phyloP scores from a whole-genome alignment of 1,139 yeast species.

The Taphrina wiesneri region DNA sequence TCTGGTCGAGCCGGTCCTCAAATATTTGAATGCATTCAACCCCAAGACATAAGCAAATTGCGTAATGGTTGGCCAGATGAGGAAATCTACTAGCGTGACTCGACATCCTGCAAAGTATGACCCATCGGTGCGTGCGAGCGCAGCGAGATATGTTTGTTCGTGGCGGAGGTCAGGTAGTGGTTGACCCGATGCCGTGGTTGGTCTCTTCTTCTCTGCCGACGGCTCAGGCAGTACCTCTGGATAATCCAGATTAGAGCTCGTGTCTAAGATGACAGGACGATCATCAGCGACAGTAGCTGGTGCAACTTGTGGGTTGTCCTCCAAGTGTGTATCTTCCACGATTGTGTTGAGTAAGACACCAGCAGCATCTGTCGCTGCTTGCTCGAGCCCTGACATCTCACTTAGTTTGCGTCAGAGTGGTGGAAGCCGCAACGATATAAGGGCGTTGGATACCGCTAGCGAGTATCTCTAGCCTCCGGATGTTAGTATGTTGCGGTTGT shows the following conservation, averaged over 20 bases:
- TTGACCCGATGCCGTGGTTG: slow-evolving; percentile 14
- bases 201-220: background rate
- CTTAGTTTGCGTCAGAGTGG: too few species aligned
- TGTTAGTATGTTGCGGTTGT: too few species aligned
- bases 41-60: slow-evolving; percentile 22
- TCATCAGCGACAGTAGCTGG: slow-evolving; percentile 24
- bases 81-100: slow-evolving; percentile 23
- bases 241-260: background rate
- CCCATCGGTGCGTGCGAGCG: slow-evolving; percentile 24
- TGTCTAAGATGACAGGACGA: background rate
- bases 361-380: slow-evolving; percentile 5
- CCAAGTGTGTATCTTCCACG: slow-evolving; percentile 25
- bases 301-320: slow-evolving; percentile 17
- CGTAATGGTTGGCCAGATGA: slow-evolving; percentile 26
- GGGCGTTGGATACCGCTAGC: too few species aligned
- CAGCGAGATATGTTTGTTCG: slow-evolving; percentile 31
- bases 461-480: too few species aligned
- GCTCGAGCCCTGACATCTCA: background rate
- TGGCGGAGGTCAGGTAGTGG: slow-evolving; percentile 28
- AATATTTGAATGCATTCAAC: slow-evolving; percentile 21
- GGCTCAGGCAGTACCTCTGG: slow-evolving; percentile 16
- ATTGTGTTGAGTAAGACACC: slow-evolving; percentile 13
- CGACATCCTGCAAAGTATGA: slow-evolving; percentile 4
- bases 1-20: slow-evolving; percentile 25
- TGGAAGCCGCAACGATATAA: background rate